These are phyloP conservation scores for Chamaecrista fasciculata DNA, from an alignment of 306 rosid species.

Conservation along the genomic window DNA sequence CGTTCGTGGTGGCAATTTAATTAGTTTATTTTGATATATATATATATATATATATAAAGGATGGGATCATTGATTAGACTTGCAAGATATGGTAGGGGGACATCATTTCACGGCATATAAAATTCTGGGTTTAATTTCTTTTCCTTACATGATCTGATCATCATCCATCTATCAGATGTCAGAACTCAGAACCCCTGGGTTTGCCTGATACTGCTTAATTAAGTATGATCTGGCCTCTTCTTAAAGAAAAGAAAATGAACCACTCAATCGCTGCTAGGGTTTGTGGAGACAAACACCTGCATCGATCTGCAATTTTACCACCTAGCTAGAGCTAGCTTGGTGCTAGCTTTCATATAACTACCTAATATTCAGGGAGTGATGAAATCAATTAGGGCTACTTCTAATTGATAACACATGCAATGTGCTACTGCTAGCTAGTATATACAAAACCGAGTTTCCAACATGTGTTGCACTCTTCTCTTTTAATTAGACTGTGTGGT, in stretches of 20 bases:
- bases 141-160: no score
- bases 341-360: not conserved
- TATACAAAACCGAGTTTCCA: not conserved
- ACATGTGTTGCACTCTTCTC: not conserved
- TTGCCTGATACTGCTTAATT: not conserved
- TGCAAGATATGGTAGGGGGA: constrained; percentile 15
- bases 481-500: no score
- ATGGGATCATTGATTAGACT: constrained; percentile 45
- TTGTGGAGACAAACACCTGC: constrained; percentile 27
- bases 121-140: constrained; percentile 28
- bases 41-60: constrained; percentile 18
- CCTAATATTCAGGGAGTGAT: not conserved
- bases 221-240: no score
- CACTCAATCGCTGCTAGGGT: constrained; percentile 35
- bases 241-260: not conserved
- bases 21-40: constrained; percentile 27
- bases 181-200: no score
- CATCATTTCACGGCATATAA: not conserved
- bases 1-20: constrained; percentile 18
- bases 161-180: no score
- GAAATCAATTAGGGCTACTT: constrained; percentile 23
- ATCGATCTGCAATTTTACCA: constrained; percentile 14
- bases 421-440: no score
- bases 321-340: no score
- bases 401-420: no score